A percentile compares a stretch with the other conserved stretches of the same genome.
Conservation (phyloP, 352 stramenopile genomes). For the Phytophthora podocarpi region DNA sequence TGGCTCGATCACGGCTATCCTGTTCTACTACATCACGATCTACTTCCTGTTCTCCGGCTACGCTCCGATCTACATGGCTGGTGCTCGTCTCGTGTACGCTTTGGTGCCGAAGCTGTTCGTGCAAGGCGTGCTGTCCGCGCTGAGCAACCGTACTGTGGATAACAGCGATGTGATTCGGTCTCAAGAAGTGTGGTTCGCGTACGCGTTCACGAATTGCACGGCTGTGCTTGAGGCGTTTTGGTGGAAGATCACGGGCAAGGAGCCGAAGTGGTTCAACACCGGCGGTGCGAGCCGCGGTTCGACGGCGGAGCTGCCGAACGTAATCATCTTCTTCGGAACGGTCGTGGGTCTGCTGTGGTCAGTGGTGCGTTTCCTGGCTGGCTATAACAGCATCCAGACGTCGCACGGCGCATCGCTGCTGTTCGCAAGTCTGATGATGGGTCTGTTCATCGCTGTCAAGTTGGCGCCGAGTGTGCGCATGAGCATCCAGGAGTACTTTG, state of each 20-base stretch:
- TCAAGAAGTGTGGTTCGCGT: slow-evolving; percentile 86
- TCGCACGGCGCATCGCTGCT: slow-evolving; percentile 76
- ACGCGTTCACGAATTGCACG: slow-evolving; percentile 82
- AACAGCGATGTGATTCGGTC: slow-evolving; percentile 86
- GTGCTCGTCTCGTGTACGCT: slow-evolving; percentile 68
- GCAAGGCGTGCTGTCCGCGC: slow-evolving; percentile 71
- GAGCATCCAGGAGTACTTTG: slow-evolving; percentile 90
- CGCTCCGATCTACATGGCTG: slow-evolving; percentile 83
- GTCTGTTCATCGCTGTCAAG: slow-evolving; percentile 82
- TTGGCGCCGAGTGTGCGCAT: slow-evolving; percentile 81
- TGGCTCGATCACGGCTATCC: slow-evolving; percentile 74
- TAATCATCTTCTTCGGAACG: slow-evolving; percentile 76
- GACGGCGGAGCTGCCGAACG: slow-evolving; percentile 71
- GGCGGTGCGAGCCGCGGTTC: slow-evolving; percentile 72
- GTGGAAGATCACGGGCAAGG: slow-evolving; percentile 85
- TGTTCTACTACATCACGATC: slow-evolving; percentile 88
- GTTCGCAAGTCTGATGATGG: slow-evolving; percentile 82
- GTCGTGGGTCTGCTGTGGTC: slow-evolving; percentile 73
- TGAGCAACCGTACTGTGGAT: slow-evolving; percentile 85
- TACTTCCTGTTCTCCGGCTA: slow-evolving; percentile 87
- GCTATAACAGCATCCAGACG: slow-evolving; percentile 79
- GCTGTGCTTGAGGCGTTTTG: slow-evolving; percentile 79
- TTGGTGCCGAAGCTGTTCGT: slow-evolving; percentile 83
- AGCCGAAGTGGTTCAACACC: slow-evolving; percentile 84
- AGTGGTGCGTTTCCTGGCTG: slow-evolving; percentile 77